phyloP scores from a whole-genome alignment of 2,329 filamentous ascomycete species.

The Coniochaeta sp. region DNA sequence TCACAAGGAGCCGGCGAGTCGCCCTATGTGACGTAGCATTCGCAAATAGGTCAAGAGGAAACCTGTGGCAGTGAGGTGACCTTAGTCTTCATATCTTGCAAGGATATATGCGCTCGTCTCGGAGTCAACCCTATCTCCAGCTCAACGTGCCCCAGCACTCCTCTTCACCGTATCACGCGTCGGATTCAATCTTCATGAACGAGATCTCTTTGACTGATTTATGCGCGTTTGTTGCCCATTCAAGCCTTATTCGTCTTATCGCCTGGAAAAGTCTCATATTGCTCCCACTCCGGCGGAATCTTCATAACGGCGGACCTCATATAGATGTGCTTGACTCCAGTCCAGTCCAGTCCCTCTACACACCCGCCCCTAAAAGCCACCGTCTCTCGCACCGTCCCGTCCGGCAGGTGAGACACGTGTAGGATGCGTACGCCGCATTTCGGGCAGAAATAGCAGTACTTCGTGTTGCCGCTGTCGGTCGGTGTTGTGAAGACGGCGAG shows the following conservation, averaged over 20 bases:
- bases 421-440: constrained; percentile 26
- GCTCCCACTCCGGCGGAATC: constrained; percentile 15
- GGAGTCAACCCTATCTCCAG: too few species aligned
- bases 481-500: constrained; percentile 29
- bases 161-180: too few species aligned
- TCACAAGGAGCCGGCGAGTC: too few species aligned
- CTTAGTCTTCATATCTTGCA: too few species aligned
- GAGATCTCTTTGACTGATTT: too few species aligned
- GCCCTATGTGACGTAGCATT: too few species aligned
- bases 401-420: constrained; percentile 13
- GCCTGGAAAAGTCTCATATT: constrained; percentile 8
- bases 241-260: neutral
- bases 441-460: constrained; percentile 35
- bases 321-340: constrained; percentile 19
- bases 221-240: too few species aligned
- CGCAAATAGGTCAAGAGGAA: too few species aligned
- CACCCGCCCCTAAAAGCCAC: constrained; percentile 23
- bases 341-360: constrained; percentile 23
- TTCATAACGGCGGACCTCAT: constrained; percentile 20
- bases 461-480: constrained; percentile 30
- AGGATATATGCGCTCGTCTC: too few species aligned
- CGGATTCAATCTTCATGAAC: too few species aligned
- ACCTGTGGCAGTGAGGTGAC: too few species aligned
- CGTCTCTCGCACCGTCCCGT: constrained; percentile 15
- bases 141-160: too few species aligned